A percentile compares a stretch with the other conserved stretches of the same genome.
Evolutionary conservation across 805 yeast genomes (phyloP).

Genomic region (Spathaspora passalidarum): DNA sequence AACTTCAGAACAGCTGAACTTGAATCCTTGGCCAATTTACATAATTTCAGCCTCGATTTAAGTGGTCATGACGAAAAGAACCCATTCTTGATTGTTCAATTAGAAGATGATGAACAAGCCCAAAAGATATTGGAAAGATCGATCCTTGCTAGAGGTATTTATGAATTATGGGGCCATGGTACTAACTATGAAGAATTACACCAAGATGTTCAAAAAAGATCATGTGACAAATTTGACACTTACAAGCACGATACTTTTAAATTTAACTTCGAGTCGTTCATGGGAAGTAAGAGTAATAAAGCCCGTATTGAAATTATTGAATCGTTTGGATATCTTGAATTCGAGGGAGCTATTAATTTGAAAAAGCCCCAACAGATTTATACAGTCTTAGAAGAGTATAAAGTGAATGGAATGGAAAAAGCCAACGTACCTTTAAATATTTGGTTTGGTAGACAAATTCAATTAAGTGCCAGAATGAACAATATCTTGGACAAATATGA

Average conservation of each 20-base stretch:
- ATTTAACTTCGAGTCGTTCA: conserved; percentile 77
- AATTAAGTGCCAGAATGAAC: conserved; percentile 56
- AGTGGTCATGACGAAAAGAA: conserved; percentile 50
- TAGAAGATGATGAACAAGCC: conserved; percentile 70
- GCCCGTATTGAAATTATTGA: conserved; percentile 62
- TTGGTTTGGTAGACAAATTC: conserved; percentile 77
- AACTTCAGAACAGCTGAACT: conserved; percentile 79
- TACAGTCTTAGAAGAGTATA: conserved; percentile 73
- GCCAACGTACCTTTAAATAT: conserved; percentile 50
- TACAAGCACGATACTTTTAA: conserved; percentile 60
- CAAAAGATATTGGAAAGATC: conserved; percentile 59
- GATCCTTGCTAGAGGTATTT: conserved; percentile 69
- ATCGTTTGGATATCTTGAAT: conserved; percentile 62
- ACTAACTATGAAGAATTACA: conserved; percentile 55
- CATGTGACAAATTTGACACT: conserved; percentile 26
- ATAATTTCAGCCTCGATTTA: conserved; percentile 57
- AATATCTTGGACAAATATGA: conserved; percentile 76
- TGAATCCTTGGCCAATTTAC: conserved; percentile 73
- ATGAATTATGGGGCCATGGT: conserved; percentile 84
- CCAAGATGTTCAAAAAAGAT: conserved; percentile 36
- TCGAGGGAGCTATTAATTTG: conserved; percentile 76
- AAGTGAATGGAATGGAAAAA: conserved; percentile 43
- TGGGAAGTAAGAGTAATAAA: conserved; percentile 53
- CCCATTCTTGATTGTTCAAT: conserved; percentile 71
- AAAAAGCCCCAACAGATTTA: conserved; percentile 71